Percentiles rank a stretch among this genome's conserved stretches.
These are phyloP conservation scores for Coemansia sp. DNA, from an alignment of 192 early-diverging fungal genomes.

Conservation along the genomic window DNA sequence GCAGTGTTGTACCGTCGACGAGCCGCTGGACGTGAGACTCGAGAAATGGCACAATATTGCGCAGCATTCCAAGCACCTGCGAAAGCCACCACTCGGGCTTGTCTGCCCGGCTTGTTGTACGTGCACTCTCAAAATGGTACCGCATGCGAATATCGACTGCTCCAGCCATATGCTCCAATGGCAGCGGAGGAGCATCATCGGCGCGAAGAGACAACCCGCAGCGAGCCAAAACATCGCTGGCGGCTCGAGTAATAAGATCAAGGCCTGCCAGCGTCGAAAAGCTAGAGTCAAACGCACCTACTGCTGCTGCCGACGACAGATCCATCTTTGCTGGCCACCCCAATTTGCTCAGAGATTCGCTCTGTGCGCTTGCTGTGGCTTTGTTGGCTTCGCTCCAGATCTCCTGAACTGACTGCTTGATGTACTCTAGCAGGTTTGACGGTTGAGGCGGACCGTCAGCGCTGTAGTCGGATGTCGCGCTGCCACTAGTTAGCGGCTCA, in stretches of 20 bases:
- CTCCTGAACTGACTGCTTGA: slow-evolving; percentile 12
- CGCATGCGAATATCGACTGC: slow-evolving; percentile 65
- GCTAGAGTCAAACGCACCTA: slow-evolving; percentile 27
- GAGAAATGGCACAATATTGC: slow-evolving; percentile 64
- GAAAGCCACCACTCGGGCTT: slow-evolving; percentile 82
- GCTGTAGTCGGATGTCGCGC: not conserved
- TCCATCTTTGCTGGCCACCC: slow-evolving; percentile 46
- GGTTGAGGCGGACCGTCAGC: not conserved
- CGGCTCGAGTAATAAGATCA: slow-evolving; percentile 22
- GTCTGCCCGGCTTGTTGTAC: slow-evolving; percentile 70
- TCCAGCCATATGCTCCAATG: slow-evolving; percentile 55
- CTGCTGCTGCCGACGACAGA: slow-evolving; percentile 15
- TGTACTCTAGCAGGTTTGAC: slow-evolving; percentile 24
- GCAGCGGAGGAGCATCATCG: slow-evolving; percentile 36
- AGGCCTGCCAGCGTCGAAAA: slow-evolving; percentile 36
- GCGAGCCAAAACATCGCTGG: slow-evolving; percentile 10
- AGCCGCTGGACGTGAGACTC: slow-evolving; percentile 63
- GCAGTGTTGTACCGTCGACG: slow-evolving; percentile 48
- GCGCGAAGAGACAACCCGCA: slow-evolving; percentile 4
- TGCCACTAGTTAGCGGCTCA: not conserved
- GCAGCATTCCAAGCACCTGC: slow-evolving; percentile 58
- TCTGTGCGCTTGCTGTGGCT: slow-evolving; percentile 23
- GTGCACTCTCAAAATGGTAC: slow-evolving; percentile 70
- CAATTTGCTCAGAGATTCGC: slow-evolving; percentile 26
- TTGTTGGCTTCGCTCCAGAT: slow-evolving; percentile 30